A percentile compares a stretch with the other conserved stretches of the same genome.
phyloP scores from a whole-genome alignment of 257 asterid genomes.

The Solanum bukasovii region DNA sequence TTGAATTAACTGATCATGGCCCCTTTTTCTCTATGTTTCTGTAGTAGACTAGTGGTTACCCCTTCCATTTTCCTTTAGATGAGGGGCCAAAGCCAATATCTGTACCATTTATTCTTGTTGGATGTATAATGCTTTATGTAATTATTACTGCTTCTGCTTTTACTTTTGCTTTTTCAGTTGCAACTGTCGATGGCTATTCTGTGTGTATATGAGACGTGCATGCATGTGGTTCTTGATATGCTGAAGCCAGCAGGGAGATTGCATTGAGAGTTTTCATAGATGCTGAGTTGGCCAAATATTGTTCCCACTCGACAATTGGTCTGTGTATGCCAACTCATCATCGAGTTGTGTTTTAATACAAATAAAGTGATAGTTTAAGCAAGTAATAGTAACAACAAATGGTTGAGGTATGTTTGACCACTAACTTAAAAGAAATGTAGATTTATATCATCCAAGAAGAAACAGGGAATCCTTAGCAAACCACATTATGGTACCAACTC shows the following conservation, averaged over 20 bases:
- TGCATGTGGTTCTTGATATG: not conserved
- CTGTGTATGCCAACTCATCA: not conserved
- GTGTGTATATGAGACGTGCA: not conserved
- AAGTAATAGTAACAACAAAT: not conserved
- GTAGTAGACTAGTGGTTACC: not conserved
- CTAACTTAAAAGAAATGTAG: not conserved
- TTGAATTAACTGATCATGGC: constrained; percentile 22
- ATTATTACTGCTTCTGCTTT: constrained; percentile 43
- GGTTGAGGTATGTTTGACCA: not conserved
- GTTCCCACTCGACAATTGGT: not conserved
- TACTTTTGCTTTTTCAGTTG: constrained; percentile 7
- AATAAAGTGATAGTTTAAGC: not conserved
- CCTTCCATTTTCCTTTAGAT: not conserved
- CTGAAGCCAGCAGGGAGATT: not conserved
- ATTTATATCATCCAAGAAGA: no score
- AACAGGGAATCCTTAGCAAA: not conserved
- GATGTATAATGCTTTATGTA: constrained; percentile 17
- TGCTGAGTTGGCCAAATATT: not conserved
- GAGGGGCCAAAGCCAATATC: constrained; percentile 3
- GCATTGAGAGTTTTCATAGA: not conserved
- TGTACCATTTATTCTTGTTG: constrained; percentile 34
- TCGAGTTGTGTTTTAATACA: not conserved
- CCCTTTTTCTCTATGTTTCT: not conserved
- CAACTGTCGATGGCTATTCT: not conserved
- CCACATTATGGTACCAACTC: not conserved